These are phyloP conservation scores for Ogataea nakhonphanomensis DNA, from an alignment of 805 yeast genomes.

Conservation along the genomic window DNA sequence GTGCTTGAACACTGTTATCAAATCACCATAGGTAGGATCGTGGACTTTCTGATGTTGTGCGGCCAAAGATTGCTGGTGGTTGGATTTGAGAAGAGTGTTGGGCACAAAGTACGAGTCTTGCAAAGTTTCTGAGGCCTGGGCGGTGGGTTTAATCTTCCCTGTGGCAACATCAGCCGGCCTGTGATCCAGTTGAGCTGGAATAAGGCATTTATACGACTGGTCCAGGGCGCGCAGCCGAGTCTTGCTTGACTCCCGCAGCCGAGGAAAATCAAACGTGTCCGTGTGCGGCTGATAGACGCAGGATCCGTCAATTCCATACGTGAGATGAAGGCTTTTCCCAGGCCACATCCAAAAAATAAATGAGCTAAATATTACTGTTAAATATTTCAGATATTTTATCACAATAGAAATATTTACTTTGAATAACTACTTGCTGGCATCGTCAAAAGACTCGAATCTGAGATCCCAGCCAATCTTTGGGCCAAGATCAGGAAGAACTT, in stretches of 20 bases:
- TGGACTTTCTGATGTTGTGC: conserved; percentile 28
- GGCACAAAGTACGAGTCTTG: conserved; percentile 27
- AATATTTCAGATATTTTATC: background rate
- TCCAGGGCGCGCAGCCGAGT: conserved; percentile 17
- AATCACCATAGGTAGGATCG: conserved; percentile 36
- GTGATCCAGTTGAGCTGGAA: conserved; percentile 7
- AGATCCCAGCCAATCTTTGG: conserved; percentile 94
- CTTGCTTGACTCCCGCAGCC: background rate
- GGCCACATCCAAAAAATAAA: conserved; percentile 35
- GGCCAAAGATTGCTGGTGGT: conserved; percentile 27
- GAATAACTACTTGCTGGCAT: conserved; percentile 21
- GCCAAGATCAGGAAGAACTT: conserved; percentile 84
- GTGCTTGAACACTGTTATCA: conserved; percentile 18
- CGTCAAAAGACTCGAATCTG: conserved; percentile 59
- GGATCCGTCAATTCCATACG: conserved; percentile 43
- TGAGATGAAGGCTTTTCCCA: conserved; percentile 34
- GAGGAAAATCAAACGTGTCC: conserved; percentile 13
- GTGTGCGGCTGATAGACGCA: conserved; percentile 16
- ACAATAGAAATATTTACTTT: background rate
- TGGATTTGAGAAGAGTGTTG: conserved; percentile 21
- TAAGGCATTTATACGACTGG: conserved; percentile 7
- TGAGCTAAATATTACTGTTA: background rate
- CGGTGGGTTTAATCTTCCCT: background rate
- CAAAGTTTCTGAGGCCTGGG: background rate
- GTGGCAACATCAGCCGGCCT: background rate